Evolutionary conservation across 805 yeast species (phyloP).

Genomic region (Kodamaea restingae): DNA sequence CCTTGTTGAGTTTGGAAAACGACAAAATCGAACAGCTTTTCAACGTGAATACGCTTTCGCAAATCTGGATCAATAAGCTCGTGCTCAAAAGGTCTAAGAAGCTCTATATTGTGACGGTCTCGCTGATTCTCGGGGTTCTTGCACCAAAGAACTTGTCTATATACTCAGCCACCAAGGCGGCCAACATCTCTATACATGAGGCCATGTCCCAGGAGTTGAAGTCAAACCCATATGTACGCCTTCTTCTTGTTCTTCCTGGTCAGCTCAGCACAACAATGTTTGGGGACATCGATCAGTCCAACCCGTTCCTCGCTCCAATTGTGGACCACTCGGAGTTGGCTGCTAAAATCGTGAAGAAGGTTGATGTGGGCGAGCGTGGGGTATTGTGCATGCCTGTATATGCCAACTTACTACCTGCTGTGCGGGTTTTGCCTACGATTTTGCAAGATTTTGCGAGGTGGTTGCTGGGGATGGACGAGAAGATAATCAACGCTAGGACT

Average conservation of each 20-base stretch:
- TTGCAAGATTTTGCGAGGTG: conserved; percentile 34
- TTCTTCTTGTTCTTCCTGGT: conserved; percentile 46
- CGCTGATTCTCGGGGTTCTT: conserved; percentile 46
- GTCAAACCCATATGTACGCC: conserved; percentile 20
- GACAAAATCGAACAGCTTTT: conserved; percentile 22
- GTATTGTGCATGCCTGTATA: conserved; percentile 44
- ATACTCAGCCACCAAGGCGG: conserved; percentile 50
- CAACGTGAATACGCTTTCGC: conserved; percentile 32
- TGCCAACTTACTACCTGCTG: conserved; percentile 40
- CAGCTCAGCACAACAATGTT: conserved; percentile 50
- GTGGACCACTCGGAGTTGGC: conserved; percentile 39
- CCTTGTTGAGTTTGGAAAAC: conserved; percentile 22
- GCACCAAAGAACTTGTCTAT: conserved; percentile 47
- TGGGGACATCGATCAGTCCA: conserved; percentile 39
- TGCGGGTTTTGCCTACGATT: conserved; percentile 39
- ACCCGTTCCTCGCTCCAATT: conserved; percentile 46
- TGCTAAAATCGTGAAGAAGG: conserved; percentile 24
- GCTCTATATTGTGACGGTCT: conserved; percentile 39
- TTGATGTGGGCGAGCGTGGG: conserved; percentile 40
- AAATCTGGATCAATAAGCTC: conserved; percentile 20
- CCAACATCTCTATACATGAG: conserved; percentile 42
- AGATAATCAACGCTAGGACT: conserved; percentile 14
- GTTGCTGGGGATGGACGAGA: conserved; percentile 37
- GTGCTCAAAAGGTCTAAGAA: conserved; percentile 14
- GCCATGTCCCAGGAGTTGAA: conserved; percentile 38